Conservation (phyloP, 2,329 filamentous ascomycete genomes). For the Stagonosporopsis tanaceti region DNA sequence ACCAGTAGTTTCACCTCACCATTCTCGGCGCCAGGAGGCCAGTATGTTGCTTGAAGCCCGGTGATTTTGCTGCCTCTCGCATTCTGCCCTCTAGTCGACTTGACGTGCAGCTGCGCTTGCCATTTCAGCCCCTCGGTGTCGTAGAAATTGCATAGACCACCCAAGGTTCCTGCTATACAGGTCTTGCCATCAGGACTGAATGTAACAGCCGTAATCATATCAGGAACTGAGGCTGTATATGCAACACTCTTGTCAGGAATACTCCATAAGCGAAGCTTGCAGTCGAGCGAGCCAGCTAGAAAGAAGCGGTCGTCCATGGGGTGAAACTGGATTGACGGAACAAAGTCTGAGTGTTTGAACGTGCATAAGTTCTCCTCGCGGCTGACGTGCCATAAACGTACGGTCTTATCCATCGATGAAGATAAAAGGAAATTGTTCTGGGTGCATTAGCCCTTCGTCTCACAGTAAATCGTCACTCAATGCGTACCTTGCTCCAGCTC, state of each 20-base stretch:
- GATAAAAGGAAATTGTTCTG: constrained; percentile 93
- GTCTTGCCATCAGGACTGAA: constrained; percentile 93
- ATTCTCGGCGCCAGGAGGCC: constrained; percentile 64
- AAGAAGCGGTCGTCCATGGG: constrained; percentile 96
- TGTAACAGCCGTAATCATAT: constrained; percentile 91
- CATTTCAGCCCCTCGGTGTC: constrained; percentile 89
- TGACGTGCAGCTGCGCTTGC: constrained; percentile 88
- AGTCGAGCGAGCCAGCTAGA: constrained; percentile 89
- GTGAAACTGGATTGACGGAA: constrained; percentile 94
- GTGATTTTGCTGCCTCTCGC: constrained; percentile 98
- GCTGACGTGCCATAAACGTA: constrained; percentile 90
- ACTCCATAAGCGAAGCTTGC: constrained; percentile 89
- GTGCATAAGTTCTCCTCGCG: constrained; percentile 86
- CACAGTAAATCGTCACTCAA: too few species aligned
- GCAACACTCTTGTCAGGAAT: constrained; percentile 96
- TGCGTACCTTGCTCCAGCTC: constrained; percentile 87
- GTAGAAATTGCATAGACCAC: constrained; percentile 87
- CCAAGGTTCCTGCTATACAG: constrained; percentile 86
- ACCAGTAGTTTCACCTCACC: constrained; percentile 84
- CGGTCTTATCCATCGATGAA: constrained; percentile 97
- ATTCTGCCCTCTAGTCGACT: constrained; percentile 89
- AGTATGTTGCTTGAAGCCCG: constrained; percentile 78
- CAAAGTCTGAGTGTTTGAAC: constrained; percentile 94
- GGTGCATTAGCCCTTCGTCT: background rate
- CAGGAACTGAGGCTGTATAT: constrained; percentile 76